A percentile compares a stretch with the other conserved stretches of the same genome.
Evolutionary conservation across 495 filamentous ascomycete genomes (phyloP).

Genomic region (Xanthoparmelia taractica): DNA sequence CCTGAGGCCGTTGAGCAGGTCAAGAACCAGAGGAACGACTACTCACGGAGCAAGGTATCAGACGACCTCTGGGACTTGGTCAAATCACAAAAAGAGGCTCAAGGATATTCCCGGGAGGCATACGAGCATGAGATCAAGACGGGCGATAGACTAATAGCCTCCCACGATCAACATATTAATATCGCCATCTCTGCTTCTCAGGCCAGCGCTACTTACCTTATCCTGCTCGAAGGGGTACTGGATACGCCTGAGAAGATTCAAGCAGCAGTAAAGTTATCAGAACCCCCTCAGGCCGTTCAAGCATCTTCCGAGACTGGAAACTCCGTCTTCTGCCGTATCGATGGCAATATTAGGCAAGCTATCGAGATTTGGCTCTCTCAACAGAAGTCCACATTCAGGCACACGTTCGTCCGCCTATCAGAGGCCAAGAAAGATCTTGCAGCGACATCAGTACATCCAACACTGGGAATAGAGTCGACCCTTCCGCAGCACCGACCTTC

Average conservation of each 20-base stretch:
- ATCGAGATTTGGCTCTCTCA: constrained; percentile 22
- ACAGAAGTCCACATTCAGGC: constrained; percentile 19
- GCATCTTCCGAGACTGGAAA: constrained; percentile 22
- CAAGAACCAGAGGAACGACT: background rate
- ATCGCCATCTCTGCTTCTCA: constrained; percentile 3
- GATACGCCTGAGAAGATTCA: constrained; percentile 16
- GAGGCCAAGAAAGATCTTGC: constrained; percentile 35
- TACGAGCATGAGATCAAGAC: constrained; percentile 14
- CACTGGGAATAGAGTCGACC: constrained; percentile 33
- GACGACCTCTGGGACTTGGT: background rate
- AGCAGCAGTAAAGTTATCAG: constrained; percentile 14
- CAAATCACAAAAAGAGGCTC: constrained; percentile 3
- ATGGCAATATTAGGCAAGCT: constrained; percentile 18
- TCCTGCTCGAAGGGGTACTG: constrained; percentile 29
- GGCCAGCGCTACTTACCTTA: constrained; percentile 22
- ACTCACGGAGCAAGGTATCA: background rate
- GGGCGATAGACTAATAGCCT: no score
- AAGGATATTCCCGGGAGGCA: constrained; percentile 19
- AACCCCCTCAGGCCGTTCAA: constrained; percentile 5
- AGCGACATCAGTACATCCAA: constrained; percentile 30
- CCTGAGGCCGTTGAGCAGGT: background rate
- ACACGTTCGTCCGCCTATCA: constrained; percentile 30
- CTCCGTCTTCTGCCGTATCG: constrained; percentile 23
- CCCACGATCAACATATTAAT: no score
- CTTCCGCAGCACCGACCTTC: constrained; percentile 23